A percentile compares a stretch with the other conserved stretches of the same genome.
Conservation (phyloP, 202 grass and related monocot species). For the Carex sylvatica region DNA sequence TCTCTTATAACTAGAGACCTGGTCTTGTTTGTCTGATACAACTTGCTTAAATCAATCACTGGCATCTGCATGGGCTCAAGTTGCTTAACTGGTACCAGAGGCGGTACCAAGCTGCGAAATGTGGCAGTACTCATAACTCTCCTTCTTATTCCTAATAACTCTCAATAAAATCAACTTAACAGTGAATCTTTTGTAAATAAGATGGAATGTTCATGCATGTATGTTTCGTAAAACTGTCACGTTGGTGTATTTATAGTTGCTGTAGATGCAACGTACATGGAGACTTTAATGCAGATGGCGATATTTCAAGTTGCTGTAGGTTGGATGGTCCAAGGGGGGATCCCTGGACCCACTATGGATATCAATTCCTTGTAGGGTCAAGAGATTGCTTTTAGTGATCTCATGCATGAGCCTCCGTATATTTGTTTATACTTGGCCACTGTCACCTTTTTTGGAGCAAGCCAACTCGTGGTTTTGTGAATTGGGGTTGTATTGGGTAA, state of each 20-base stretch:
- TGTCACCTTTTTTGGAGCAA: not conserved
- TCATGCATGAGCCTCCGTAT: not conserved
- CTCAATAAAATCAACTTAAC: not conserved
- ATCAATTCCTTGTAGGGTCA: not conserved
- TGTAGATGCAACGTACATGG: slow-evolving; percentile 11
- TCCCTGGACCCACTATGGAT: not conserved
- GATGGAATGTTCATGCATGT: not conserved
- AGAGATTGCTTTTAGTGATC: not conserved
- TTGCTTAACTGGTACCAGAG: not conserved
- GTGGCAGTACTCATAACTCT: slow-evolving; percentile 5
- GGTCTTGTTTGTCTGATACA: slow-evolving; percentile 32
- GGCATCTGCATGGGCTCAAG: slow-evolving; percentile 21
- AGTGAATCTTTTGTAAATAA: not conserved
- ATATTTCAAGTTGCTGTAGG: not conserved
- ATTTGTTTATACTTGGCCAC: not conserved
- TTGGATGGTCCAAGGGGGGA: not conserved
- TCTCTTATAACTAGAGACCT: slow-evolving; percentile 40
- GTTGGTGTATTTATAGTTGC: slow-evolving; percentile 33
- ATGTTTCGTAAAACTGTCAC: not conserved
- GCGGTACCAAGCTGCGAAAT: slow-evolving; percentile 21
- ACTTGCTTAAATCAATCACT: slow-evolving; percentile 47
- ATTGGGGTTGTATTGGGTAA: not conserved
- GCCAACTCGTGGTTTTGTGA: not conserved
- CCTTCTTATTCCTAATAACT: slow-evolving; percentile 7
- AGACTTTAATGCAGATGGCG: not conserved